Percentiles rank a stretch among this genome's conserved stretches.
phyloP scores from a whole-genome alignment of 2,329 filamentous ascomycete species.

The Ascosphaera apis region DNA sequence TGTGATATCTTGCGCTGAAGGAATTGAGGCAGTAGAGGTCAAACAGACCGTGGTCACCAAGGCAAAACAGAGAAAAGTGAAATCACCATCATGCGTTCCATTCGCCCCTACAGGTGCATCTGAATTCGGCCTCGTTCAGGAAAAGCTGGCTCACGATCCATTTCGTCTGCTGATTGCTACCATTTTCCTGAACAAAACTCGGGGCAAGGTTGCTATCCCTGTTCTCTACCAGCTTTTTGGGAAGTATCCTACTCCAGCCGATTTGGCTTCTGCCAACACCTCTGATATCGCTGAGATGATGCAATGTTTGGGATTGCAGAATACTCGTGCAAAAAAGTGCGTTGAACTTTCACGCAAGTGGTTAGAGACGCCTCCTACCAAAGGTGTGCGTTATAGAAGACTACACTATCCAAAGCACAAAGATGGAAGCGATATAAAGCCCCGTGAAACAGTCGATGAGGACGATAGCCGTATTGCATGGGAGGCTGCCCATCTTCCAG shows the following conservation, averaged over 20 bases:
- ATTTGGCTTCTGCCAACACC: constrained; percentile 34
- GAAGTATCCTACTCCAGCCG: constrained; percentile 41
- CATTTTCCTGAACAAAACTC: constrained; percentile 65
- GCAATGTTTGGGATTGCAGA: constrained; percentile 45
- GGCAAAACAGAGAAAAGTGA: no score
- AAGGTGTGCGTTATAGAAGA: constrained; percentile 32
- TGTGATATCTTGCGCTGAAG: no score
- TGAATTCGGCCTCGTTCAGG: constrained; percentile 62
- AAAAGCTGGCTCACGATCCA: constrained; percentile 48
- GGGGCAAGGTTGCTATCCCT: constrained; percentile 51
- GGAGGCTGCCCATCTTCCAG: constrained; percentile 70
- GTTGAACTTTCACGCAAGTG: constrained; percentile 49
- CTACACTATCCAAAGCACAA: constrained; percentile 29
- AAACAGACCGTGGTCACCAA: constrained; percentile 89
- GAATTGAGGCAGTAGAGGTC: no score
- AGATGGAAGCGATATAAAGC: constrained; percentile 26
- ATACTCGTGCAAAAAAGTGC: constrained; percentile 41
- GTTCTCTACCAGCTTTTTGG: constrained; percentile 46
- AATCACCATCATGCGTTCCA: constrained; percentile 43
- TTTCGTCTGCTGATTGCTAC: constrained; percentile 65
- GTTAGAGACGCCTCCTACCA: constrained; percentile 37
- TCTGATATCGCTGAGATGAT: constrained; percentile 40
- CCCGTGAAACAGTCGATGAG: constrained; percentile 25
- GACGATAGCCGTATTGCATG: constrained; percentile 35
- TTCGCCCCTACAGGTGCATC: constrained; percentile 43